Evolutionary conservation across 345 rosid genomes (phyloP), one percentile per base, ranked within the genome.

Genomic region (Rhizophora mangle): DNA sequence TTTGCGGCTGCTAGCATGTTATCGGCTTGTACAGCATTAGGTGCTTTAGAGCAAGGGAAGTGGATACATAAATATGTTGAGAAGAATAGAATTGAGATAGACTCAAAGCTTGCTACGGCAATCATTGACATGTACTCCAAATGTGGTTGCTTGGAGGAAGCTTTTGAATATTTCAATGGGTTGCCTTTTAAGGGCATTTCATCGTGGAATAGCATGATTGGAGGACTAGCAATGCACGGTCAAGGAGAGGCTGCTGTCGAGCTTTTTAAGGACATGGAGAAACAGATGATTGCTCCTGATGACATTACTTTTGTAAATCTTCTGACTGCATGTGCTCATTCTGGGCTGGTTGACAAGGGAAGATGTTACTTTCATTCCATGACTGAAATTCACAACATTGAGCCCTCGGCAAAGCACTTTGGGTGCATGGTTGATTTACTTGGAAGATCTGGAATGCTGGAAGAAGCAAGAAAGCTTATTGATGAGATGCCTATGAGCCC

Each of bases 121-220:
- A 66, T 83, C 29, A 75, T 85, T 57, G 86, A 81, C 72, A 78
- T 85, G 88, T 80, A 80, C 22, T 80, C 83, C 59, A 85, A 85
- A 69, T 82, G 84, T 34, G 83, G 86, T 20, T 82, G 75, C 76
- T 66, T 79, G 76, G 85, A 82, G 8, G 77, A 72, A 72, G 89
- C 84, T 65, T 67, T 75, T 56, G 70, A 82, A 60, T 56, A 78
- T 27, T 83, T 81, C 51, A 63, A 62, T 16, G 63, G 64, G 18
- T 69, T 81, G 21, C 49, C 62, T 29, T 11, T 6, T 34, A 83
- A 72, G 69, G 71, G 76, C 6, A 58, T 73, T 69, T 81, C 85
- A 27, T 70, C 79, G 9, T 68, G 85, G 85, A 84, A 79, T 60
- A 72, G 80, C 72, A 84, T 77, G 82, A 81, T 84, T 60, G 83